Conservation (phyloP, 2,329 filamentous ascomycete species). For the Amauroascus verrucosus region DNA sequence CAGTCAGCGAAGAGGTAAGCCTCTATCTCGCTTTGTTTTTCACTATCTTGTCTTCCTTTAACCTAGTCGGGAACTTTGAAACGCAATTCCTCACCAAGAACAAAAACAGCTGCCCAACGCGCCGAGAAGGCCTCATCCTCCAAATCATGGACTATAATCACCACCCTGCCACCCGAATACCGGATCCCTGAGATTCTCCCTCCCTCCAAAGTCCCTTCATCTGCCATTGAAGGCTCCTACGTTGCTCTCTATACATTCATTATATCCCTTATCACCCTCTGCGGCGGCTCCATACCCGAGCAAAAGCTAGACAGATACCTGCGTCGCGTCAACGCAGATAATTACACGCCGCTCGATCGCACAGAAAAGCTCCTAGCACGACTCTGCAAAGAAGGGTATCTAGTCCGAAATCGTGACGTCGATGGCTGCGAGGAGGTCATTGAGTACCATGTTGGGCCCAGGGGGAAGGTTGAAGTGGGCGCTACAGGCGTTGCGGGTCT, state of each 20-base stretch:
- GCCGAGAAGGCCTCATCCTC: slow-evolving; percentile 39
- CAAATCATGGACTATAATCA: slow-evolving; percentile 67
- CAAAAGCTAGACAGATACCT: slow-evolving; percentile 69
- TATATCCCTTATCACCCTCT: slow-evolving; percentile 64
- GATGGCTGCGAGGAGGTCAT: slow-evolving; percentile 62
- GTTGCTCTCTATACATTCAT: slow-evolving; percentile 70
- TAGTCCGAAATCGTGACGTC: slow-evolving; percentile 62
- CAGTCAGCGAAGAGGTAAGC: slow-evolving; percentile 63
- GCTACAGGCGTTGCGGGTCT: slow-evolving; percentile 63
- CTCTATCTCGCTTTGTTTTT: background rate
- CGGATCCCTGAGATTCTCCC: slow-evolving; percentile 56
- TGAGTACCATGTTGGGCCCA: slow-evolving; percentile 74
- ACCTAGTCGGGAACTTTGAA: background rate
- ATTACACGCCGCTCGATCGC: slow-evolving; percentile 62
- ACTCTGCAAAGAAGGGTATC: slow-evolving; percentile 73
- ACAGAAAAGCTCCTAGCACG: slow-evolving; percentile 65
- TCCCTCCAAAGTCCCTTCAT: slow-evolving; percentile 56
- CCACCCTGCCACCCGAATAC: slow-evolving; percentile 58
- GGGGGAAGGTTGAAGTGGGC: slow-evolving; percentile 77
- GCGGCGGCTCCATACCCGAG: slow-evolving; percentile 64
- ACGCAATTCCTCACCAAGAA: background rate
- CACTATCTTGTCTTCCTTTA: background rate
- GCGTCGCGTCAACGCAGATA: slow-evolving; percentile 61
- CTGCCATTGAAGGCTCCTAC: slow-evolving; percentile 65
- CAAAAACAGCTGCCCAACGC: slow-evolving; percentile 40